Base-by-base conservation (phyloP, 2,329 filamentous ascomycete genomes). In the Hirsutella rhossiliensis region DNA sequence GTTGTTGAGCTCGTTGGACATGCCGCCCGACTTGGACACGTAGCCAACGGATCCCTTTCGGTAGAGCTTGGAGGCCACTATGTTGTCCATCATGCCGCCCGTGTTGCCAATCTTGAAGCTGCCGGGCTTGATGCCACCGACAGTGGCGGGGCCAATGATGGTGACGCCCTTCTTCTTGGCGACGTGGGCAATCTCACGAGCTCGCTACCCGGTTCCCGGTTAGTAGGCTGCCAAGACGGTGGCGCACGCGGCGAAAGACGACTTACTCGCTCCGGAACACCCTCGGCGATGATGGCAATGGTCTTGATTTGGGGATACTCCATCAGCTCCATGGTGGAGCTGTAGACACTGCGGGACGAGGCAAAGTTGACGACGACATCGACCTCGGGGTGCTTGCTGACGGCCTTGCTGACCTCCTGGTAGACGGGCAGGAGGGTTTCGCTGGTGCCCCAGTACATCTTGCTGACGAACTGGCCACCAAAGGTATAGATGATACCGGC, bases 11-110 rank as follows among this genome's bases (percentile, higher is more conserved):
- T 98, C 92, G 78, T 98, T 98, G 69, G 92, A 97, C 92, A 98
- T 98, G 73, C 92, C 92, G 64, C 92, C 92, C 47, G 92, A 98
- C 79, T 98, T 98, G 78, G 90, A 97, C 69, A 98, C 92, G 70
- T 98, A 98, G 59, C 87, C 92, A 55, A 98, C 89, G 57, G 92
- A 97, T 59, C 92, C 92, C 73, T 92, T 92, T 71, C 92, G 90
- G 82, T 98, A 98, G 49, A 98, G 87, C 82, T 98, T 98, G 66
- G 92, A 97, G 57, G 92, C 88, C 52, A 98, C 92, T 61, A 98
- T 98, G 80, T 98, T 98, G 80, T 98, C 92, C 92, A 98, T 98
- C 92, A 98, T 98, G 70, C 92, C 92, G 79, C 92, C 92, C 60
- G 92, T 98, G 80, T 98, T 98, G 67, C 92, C 92, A 54, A 98